Evolutionary conservation across 495 filamentous ascomycete genomes (phyloP).

Genomic region (Podospora appendiculata): DNA sequence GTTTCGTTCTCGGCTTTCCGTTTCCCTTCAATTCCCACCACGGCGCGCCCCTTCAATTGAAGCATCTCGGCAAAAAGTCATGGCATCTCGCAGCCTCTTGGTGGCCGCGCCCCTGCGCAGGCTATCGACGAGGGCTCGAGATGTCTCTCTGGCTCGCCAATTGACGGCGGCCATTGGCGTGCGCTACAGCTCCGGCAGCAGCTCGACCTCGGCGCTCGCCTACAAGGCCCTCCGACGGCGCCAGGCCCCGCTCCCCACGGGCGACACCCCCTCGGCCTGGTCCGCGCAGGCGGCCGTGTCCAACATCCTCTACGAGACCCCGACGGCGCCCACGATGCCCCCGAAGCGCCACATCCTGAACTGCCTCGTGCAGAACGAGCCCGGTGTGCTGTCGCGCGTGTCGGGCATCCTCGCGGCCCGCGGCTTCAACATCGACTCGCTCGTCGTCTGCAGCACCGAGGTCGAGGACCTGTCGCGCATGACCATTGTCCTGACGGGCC

Average conservation of each 20-base stretch:
- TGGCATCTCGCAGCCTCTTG: slow-evolving; percentile 38
- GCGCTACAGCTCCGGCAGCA: slow-evolving; percentile 32
- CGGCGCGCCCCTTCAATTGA: background rate
- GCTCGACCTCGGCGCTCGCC: slow-evolving; percentile 85
- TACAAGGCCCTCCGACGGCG: slow-evolving; percentile 97
- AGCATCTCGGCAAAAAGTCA: slow-evolving; percentile 6
- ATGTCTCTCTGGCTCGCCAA: slow-evolving; percentile 9
- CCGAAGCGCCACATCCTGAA: slow-evolving; percentile 94
- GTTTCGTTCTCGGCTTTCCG: background rate
- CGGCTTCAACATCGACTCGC: slow-evolving; percentile 97
- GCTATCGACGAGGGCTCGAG: slow-evolving; percentile 18
- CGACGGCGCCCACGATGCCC: slow-evolving; percentile 69
- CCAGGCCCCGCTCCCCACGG: slow-evolving; percentile 70
- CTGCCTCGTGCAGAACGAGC: slow-evolving; percentile 98
- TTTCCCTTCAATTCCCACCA: background rate
- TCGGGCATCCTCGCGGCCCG: slow-evolving; percentile 93
- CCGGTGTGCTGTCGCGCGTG: slow-evolving; percentile 90
- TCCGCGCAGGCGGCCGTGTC: slow-evolving; percentile 92
- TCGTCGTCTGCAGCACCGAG: slow-evolving; percentile 96
- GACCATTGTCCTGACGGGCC: slow-evolving; percentile 94
- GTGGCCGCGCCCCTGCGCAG: slow-evolving; percentile 27
- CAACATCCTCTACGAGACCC: slow-evolving; percentile 98
- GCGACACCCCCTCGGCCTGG: slow-evolving; percentile 71
- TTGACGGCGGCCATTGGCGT: slow-evolving; percentile 11
- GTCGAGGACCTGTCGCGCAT: slow-evolving; percentile 96